Base-by-base conservation (phyloP, 2,329 filamentous ascomycete species). In the Aphanoascus verrucosus region DNA sequence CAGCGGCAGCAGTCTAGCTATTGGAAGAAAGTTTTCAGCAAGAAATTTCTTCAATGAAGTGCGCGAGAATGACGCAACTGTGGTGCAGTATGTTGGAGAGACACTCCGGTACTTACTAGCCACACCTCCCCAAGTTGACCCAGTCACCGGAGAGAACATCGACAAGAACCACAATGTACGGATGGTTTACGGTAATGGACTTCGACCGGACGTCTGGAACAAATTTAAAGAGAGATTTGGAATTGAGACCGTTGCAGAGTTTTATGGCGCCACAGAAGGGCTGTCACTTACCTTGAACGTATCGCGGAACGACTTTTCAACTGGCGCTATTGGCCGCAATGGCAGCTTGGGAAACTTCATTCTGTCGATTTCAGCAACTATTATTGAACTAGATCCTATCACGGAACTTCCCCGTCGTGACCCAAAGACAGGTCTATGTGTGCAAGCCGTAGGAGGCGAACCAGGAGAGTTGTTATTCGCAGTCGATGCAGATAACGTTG, bases 11-110 rank as follows among this genome's bases (percentile, higher is more conserved):
- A 86, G 88, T 0, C 72, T 90, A 49, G 79, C 86, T 23, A 70
- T 94, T 14, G 85, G 86, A 45, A 82, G 80, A 60, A 86, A 84
- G 61, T 94, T 94, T 72, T 89, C 85, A 1, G 85, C 84, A 1
- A 79, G 78, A 57, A 80, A 75, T 1, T 93, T 91, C 69, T 93
- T 87, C 84, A 73, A 79, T 14, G 86, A 91, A 52, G 84, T 84
- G 14, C 79, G 85, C n/a, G 77, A 78, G 43, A 79, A 78, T 47
- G 72, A 83, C 7, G 84, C 88, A 17, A 93, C 86, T 1, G 76
- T 83, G 3, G 84, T 94, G 57, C 88, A 94, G 65, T 94, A 94
- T 64, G 88, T 94, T 12, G 88, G 88, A 50, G 88, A 94, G 68
- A 91, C 87, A 0, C 84, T 88, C 58, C 83, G 88, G 5, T 94